Percentiles rank a stretch among this genome's conserved stretches.
Evolutionary conservation across 345 rosid species (phyloP).

Genomic region (Linum trigynum): DNA sequence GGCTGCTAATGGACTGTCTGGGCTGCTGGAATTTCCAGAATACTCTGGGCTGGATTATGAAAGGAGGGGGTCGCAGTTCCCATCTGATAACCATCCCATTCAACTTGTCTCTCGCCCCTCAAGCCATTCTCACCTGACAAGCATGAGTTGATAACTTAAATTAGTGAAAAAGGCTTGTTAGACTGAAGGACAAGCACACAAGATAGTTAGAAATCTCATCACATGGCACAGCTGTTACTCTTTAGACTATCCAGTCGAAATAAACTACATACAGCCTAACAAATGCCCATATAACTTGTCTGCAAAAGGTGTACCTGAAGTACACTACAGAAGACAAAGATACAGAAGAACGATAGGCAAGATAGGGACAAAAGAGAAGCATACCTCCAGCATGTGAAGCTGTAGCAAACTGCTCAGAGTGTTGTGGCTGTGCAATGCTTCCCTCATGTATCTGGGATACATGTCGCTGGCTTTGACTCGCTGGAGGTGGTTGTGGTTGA

Average conservation of each 20-base stretch:
- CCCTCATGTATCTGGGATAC: conserved; percentile 12
- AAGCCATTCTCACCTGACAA: conserved; percentile 4
- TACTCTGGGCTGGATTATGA: conserved; percentile 3
- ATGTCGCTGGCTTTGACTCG: conserved; percentile 12
- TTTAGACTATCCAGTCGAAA: too few species aligned
- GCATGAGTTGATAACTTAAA: conserved; percentile 9
- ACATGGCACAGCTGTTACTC: too few species aligned
- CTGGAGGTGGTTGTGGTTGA: conserved; percentile 3
- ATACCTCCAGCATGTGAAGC: conserved; percentile 10
- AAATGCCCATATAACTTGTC: too few species aligned
- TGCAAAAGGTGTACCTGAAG: not conserved
- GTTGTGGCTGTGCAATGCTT: conserved; percentile 14
- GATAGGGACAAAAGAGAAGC: not conserved
- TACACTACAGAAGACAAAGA: not conserved
- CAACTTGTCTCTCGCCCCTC: conserved; percentile 11
- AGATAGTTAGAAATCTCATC: too few species aligned
- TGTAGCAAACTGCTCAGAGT: conserved; percentile 10
- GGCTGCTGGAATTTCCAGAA: not conserved
- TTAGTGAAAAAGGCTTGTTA: too few species aligned
- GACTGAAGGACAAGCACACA: not conserved
- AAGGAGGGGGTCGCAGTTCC: conserved; percentile 1
- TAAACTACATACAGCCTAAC: too few species aligned
- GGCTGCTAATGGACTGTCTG: not conserved
- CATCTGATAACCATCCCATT: not conserved
- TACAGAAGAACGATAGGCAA: too few species aligned